These are phyloP conservation scores for Wickerhamomyces mucosus DNA, from an alignment of 805 yeast species.

Conservation along the genomic window DNA sequence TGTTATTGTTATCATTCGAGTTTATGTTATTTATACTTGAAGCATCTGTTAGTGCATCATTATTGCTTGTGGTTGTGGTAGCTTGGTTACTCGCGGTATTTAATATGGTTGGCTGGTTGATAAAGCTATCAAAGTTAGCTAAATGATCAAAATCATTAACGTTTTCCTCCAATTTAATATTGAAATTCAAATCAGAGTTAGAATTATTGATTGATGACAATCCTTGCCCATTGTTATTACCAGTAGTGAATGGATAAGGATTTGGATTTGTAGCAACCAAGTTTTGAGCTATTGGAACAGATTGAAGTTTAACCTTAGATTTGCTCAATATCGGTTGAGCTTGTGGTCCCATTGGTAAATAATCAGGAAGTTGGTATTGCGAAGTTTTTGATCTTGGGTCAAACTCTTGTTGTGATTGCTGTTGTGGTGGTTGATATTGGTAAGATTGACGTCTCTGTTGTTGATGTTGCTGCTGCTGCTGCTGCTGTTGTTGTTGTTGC, in stretches of 20 bases:
- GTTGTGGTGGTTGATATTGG: slow-evolving; percentile 4
- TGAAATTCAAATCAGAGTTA: no score
- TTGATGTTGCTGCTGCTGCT: slow-evolving; percentile 8
- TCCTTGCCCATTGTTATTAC: no score
- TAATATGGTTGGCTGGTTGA: slow-evolving; percentile 13
- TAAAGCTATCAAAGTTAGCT: slow-evolving; percentile 21
- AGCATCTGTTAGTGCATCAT: not conserved
- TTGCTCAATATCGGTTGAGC: not conserved
- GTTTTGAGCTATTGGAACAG: slow-evolving; percentile 21
- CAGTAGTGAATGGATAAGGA: no score
- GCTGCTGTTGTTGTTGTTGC: slow-evolving; percentile 6
- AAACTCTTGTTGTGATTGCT: slow-evolving; percentile 4
- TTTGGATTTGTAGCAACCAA: slow-evolving; percentile 10
- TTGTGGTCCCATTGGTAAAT: no score
- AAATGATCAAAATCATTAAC: slow-evolving; percentile 18
- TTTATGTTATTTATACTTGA: no score
- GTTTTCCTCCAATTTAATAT: slow-evolving; percentile 15
- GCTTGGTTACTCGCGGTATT: not conserved
- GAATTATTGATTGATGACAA: slow-evolving; percentile 4
- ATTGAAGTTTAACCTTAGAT: slow-evolving; percentile 5
- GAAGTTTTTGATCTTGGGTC: not conserved
- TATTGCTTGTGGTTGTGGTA: not conserved
- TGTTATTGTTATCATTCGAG: not conserved
- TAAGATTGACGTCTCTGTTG: slow-evolving; percentile 1
- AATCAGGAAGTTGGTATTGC: not conserved